phyloP scores from a whole-genome alignment of 495 filamentous ascomycete genomes.

The Evernia prunastri region DNA sequence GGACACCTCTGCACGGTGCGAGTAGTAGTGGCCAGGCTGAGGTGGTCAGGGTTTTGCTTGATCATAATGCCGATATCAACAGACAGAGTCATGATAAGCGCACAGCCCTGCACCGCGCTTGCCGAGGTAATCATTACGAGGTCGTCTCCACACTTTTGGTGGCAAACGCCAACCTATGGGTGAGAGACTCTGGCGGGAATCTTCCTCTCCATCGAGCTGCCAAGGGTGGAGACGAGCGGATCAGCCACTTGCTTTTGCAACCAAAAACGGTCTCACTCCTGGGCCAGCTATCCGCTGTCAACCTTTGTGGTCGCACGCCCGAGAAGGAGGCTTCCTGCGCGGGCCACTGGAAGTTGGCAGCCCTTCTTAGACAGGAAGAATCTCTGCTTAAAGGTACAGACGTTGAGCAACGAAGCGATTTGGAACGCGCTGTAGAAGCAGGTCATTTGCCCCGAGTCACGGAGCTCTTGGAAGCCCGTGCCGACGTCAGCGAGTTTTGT shows the following conservation, averaged over 20 bases:
- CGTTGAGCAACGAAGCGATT: not conserved
- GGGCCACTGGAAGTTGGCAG: constrained; percentile 7
- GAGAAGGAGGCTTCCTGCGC: constrained; percentile 7
- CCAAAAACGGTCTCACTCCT: not conserved
- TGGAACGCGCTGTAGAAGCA: constrained; percentile 13
- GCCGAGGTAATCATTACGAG: constrained; percentile 10
- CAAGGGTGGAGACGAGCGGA: constrained; percentile 1
- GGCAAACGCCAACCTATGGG: constrained; percentile 8
- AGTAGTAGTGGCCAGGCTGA: constrained; percentile 12
- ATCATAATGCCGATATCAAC: constrained; percentile 2
- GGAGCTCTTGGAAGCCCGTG: not conserved
- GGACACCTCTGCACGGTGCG: constrained; percentile 18
- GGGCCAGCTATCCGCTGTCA: constrained; percentile 9
- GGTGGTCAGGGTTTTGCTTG: constrained; percentile 8
- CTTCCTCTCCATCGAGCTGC: constrained; percentile 19
- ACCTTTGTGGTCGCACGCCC: constrained; percentile 1
- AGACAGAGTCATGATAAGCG: constrained; percentile 6
- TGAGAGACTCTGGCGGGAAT: constrained; percentile 2
- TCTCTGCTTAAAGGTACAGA: not conserved
- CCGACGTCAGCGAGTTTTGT: not conserved
- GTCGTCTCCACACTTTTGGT: constrained; percentile 6
- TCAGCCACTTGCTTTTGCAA: constrained; percentile 8
- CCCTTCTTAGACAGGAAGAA: constrained; percentile 9
- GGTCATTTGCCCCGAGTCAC: not conserved
- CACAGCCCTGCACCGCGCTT: constrained; percentile 16